A percentile compares a stretch with the other conserved stretches of the same genome.
Conservation (phyloP, 2,329 filamentous ascomycete species). For the Claviceps capensis region DNA sequence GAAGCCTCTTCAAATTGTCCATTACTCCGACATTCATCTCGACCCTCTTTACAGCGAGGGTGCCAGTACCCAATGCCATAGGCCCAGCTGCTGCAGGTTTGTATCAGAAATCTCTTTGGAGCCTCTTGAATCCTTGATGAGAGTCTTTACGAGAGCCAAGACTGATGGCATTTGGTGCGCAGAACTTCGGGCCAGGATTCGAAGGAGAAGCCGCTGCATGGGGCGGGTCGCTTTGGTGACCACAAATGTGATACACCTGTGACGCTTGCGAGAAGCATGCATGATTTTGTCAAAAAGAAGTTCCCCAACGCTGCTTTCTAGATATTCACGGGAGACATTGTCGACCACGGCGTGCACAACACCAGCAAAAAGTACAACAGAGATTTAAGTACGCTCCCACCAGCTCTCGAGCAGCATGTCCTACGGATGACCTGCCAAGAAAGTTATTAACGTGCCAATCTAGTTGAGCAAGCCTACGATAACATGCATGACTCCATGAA, state of each 20-base stretch:
- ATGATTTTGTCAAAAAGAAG: conserved; percentile 32
- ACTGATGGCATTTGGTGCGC: conserved; percentile 17
- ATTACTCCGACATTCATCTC: conserved; percentile 46
- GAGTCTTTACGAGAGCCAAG: not conserved
- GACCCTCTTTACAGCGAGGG: conserved; percentile 40
- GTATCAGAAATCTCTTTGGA: no score
- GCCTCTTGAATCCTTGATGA: no score
- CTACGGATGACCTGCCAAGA: no score
- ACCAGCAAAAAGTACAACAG: conserved; percentile 22
- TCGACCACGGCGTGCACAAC: conserved; percentile 36
- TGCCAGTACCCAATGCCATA: conserved; percentile 38
- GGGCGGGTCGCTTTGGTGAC: conserved; percentile 37
- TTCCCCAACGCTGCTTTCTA: conserved; percentile 34
- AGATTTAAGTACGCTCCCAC: conserved; percentile 12
- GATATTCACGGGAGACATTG: conserved; percentile 44
- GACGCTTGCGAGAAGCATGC: conserved; percentile 38
- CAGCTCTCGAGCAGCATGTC: no score
- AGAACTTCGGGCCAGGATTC: conserved; percentile 30
- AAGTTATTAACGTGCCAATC: not conserved
- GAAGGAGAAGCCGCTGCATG: conserved; percentile 29
- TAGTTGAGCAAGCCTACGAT: conserved; percentile 32
- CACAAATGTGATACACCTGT: conserved; percentile 37
- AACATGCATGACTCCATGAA: conserved; percentile 29
- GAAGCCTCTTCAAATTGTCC: conserved; percentile 37
- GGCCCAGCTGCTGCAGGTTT: conserved; percentile 43